Evolutionary conservation across 2,329 filamentous ascomycete genomes (phyloP), one percentile per base, ranked within the genome.

Genomic region (Myriosclerotinia curreyana): DNA sequence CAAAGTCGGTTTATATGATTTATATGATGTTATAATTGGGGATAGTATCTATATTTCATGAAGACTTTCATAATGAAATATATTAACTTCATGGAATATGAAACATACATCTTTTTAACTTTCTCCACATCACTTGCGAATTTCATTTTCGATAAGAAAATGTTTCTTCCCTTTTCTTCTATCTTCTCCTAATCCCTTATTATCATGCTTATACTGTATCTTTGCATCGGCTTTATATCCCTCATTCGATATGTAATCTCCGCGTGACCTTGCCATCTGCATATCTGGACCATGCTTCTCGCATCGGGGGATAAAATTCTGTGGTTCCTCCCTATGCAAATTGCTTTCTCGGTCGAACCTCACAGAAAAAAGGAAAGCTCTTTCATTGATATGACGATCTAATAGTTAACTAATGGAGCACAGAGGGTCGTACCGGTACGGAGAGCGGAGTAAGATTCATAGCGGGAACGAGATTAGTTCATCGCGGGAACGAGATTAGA

Each of bases 321-420:
- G 51, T 46, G 40, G 60, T 63, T 63, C 60, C 60, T 63, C 60
- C 52, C 40, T 62, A 62, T 58, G 25, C 51, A 62, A 62, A 62
- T 56, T 62, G 53, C 60, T 40, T 51, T 61, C 36, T 38, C 44
- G 31, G 25, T 56, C 50, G 48, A 60, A 49, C 34, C 60, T 46
- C 50, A 34, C 51, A 31, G 51, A 38, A 58, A 40, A 38, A 58
- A 40, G 51, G 52, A 63, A 44, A n/a, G 28, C 50, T 48, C 60
- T 62, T 25, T 55, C 25, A 48, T 36, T 25, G 50, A 55, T n/a
- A 62, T 62, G 51, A 40, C 51, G 60, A 62, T 56, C 51, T 14
- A 38, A 28, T 28, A 28, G 28, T 58, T 36, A 49, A 42, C 31
- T 31, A 14, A 55, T 59, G 42, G 42, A 49, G 55, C 42, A 48